Evolutionary conservation across 495 filamentous ascomycete genomes (phyloP).

Genomic region (Entonaema liquescens): DNA sequence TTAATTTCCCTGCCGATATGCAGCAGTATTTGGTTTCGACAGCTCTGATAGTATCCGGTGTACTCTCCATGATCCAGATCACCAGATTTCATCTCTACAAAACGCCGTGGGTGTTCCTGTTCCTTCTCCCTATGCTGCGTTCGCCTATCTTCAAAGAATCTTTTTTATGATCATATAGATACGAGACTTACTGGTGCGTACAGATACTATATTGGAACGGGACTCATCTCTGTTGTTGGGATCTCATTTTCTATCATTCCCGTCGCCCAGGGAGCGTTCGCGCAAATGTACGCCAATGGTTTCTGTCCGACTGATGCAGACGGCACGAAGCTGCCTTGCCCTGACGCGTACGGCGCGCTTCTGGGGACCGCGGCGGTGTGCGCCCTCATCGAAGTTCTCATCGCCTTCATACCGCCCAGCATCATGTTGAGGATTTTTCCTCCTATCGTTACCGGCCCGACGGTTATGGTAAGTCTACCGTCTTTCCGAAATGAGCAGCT

Average conservation of each 20-base stretch:
- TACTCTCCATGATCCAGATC: slow-evolving; percentile 83
- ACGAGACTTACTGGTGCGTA: background rate
- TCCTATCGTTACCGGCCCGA: slow-evolving; percentile 87
- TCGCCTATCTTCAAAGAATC: background rate
- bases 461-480: slow-evolving; percentile 67
- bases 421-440: slow-evolving; percentile 83
- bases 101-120: slow-evolving; percentile 66
- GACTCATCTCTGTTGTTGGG: slow-evolving; percentile 89
- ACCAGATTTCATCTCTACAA: slow-evolving; percentile 80
- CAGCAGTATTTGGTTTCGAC: slow-evolving; percentile 87
- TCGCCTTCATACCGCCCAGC: slow-evolving; percentile 76
- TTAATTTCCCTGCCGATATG: slow-evolving; percentile 66
- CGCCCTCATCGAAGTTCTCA: slow-evolving; percentile 76
- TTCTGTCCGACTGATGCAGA: slow-evolving; percentile 70
- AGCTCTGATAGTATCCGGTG: slow-evolving; percentile 84
- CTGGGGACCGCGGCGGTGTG: slow-evolving; percentile 77
- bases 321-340: slow-evolving; percentile 78
- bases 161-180: background rate
- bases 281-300: slow-evolving; percentile 87
- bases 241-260: slow-evolving; percentile 90
- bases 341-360: slow-evolving; percentile 84
- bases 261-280: slow-evolving; percentile 77
- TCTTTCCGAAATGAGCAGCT: background rate
- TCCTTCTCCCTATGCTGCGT: background rate
- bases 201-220: slow-evolving; percentile 82